Evolutionary conservation across 257 asterid genomes (phyloP), one percentile per base, ranked within the genome.

Genomic region (Solanum microdontum): DNA sequence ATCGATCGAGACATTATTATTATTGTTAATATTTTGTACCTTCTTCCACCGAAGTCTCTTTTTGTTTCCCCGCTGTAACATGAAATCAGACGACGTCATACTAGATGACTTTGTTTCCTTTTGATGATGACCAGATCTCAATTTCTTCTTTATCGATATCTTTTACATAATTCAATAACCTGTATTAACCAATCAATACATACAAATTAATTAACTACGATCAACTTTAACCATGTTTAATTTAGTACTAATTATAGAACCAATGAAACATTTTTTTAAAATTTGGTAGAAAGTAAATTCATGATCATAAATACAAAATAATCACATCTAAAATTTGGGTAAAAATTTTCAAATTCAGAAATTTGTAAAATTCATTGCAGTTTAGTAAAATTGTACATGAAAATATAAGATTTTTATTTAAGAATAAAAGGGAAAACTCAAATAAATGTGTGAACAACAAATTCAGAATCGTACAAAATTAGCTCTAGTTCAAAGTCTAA

Each of bases 11-110:
- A 87, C 92, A 68, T 83, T 88, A 51, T 45, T 82, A 28, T 32
- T 33, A 28, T 19, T 82, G 3, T 21, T 77, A 39, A 9, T 89
- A 11, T 86, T 91, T 84, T 91, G 96, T 43, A 89, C 91, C 92
- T 97, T 97, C 97, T 93, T 94, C 90, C 99, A 94, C 33, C 96
- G 93, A 73, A 94, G 87, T 91, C 98, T 90, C 87, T 97, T 97
- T 86, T 95, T 90, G 86, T 92, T 95, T 11, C 98, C 99, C 98
- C 97, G 94, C 93, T 94, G 98, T 90, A 97, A 89, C 10, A 90
- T 92, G 89, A 95, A 94, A 86, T 95, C 95, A 1, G 96, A 92
- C 87, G 98, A 91, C 91, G 96, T 70, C 87, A 93, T 91, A 34
- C 87, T 88, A 36, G 90, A 89, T 73, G 94, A 88, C 90, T 91